These are phyloP conservation scores for Knufia fluminis DNA, from an alignment of 2,329 filamentous ascomycete genomes.

Conservation along the genomic window DNA sequence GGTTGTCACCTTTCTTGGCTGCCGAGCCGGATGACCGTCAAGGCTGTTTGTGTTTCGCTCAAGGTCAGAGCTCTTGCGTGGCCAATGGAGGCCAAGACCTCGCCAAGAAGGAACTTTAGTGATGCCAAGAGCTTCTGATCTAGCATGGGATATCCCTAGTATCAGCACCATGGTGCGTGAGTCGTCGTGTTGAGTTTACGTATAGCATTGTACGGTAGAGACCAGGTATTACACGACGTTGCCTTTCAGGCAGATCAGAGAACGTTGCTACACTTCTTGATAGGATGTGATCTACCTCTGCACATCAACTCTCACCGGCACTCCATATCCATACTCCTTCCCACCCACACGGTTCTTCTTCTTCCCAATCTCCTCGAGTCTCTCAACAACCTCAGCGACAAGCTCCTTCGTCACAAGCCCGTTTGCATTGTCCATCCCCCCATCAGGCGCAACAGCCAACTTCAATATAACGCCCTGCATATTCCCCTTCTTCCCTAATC, in stretches of 20 bases:
- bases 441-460: constrained; percentile 13
- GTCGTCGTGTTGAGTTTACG: too few species aligned
- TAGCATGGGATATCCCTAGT: not conserved
- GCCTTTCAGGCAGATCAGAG: too few species aligned
- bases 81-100: not conserved
- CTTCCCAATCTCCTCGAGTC: constrained; percentile 30
- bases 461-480: constrained; percentile 25
- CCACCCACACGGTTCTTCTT: constrained; percentile 31
- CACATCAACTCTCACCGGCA: constrained; percentile 17
- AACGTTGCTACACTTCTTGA: too few species aligned
- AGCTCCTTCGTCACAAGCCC: constrained; percentile 12
- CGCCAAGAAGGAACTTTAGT: not conserved
- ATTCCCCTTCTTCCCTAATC: constrained; percentile 27
- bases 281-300: too few species aligned
- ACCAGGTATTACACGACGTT: too few species aligned
- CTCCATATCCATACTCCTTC: constrained; percentile 20
- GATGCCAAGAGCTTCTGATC: not conserved
- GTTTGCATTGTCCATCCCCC: not conserved
- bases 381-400: constrained; percentile 15
- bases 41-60: too few species aligned
- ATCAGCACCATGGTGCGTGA: too few species aligned
- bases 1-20: not conserved
- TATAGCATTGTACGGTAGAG: too few species aligned
- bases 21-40: too few species aligned
- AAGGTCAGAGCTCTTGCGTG: not conserved